phyloP scores from a whole-genome alignment of 495 filamentous ascomycete genomes.

The Tuber magnatum region DNA sequence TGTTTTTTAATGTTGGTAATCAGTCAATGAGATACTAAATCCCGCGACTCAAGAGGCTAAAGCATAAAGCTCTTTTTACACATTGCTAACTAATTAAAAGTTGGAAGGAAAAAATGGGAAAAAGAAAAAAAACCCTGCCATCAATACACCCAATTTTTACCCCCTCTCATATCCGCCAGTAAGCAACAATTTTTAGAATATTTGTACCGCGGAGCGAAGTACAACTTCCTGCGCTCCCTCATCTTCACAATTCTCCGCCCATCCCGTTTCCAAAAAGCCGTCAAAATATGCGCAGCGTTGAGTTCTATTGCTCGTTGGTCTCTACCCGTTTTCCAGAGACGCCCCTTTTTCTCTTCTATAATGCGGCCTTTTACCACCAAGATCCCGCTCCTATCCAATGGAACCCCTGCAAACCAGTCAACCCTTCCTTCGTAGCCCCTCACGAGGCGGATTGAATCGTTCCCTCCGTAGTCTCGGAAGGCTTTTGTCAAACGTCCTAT shows the following conservation, averaged over 20 bases:
- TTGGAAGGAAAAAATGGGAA: not conserved
- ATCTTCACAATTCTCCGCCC: constrained; percentile 6
- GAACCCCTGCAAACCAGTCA: not conserved
- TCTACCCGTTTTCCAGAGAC: not conserved
- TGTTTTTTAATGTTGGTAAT: not conserved
- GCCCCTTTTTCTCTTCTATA: not conserved
- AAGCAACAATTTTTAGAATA: constrained; percentile 8
- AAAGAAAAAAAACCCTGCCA: not conserved
- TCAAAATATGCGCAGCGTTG: constrained; percentile 12
- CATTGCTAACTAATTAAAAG: not conserved
- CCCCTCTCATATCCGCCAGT: constrained; percentile 3
- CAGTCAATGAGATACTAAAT: not conserved
- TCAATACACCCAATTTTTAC: constrained; percentile 11
- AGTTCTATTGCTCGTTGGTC: not conserved
- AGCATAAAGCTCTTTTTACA: not conserved
- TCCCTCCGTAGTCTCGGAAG: not conserved
- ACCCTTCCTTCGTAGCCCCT: not conserved
- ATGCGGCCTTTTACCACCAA: not conserved
- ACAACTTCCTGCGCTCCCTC: constrained; percentile 4
- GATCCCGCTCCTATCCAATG: constrained; percentile 5
- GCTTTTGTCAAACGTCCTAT: not conserved
- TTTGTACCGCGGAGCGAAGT: not conserved
- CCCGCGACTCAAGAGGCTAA: not conserved
- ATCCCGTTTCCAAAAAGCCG: constrained; percentile 8
- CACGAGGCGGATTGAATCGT: not conserved